Evolutionary conservation across 192 early-diverging fungal genomes (phyloP), one percentile per base, ranked within the genome.

Genomic region (Haplosporangium gracile): DNA sequence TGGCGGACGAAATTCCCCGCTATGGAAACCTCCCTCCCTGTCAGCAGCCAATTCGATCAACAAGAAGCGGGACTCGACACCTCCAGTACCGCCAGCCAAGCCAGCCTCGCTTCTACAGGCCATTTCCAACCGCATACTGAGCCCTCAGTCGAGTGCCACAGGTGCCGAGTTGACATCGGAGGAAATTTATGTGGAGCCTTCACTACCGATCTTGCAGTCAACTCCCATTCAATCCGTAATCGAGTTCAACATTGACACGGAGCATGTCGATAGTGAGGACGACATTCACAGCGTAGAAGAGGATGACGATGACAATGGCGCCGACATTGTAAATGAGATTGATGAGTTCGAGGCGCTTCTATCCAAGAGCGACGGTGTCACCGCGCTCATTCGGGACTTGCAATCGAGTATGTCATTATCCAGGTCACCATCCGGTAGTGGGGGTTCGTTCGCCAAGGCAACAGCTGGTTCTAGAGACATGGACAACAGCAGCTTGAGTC

Each of bases 81-180:
- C 77, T 15, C 82, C 84, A 20, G 39, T 81, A 0, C 84, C 83
- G 69, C 74, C 84, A 29, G 79, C 79, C 43, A 86, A 86, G 39
- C 84, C 84, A 26, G 79, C 79, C 34, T 73, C 78, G 9, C 24
- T 86, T 5, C 49, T 53, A 1, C 69, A 51, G 10, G 70, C 73
- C 69, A 80, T 77, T 34, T 8, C 53, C 13, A 79, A 75, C 20
- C 65, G 60, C 13, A 15, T 24, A 13, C 29, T 32, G 13, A 65
- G 70, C 32, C 83, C 83, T 4, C 83, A 85, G 32, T 38, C 75
- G 20, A 78, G 83, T 13, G 11, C 43, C 22, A 24, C 74, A 1
- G 83, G 83, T 22, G 34, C 83, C 0, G n/a, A 29, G 32, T 47
- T 75, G 60, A 85, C 83, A 29, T 85, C 83, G n/a, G 83, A 85